phyloP scores from a whole-genome alignment of 1,284 basidiomycete species.

The Tylopilus orsonianus region DNA sequence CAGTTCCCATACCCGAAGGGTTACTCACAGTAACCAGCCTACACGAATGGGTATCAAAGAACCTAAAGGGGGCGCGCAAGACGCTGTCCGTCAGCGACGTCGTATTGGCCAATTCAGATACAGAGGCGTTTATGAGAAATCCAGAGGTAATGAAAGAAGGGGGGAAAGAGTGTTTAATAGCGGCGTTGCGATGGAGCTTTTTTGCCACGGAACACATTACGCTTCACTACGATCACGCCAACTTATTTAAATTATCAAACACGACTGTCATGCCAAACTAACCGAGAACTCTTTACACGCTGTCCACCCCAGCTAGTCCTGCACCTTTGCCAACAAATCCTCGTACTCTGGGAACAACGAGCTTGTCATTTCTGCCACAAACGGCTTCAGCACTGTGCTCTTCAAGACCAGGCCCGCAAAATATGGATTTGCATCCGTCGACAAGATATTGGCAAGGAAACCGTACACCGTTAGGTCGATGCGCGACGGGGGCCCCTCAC shows the following conservation, averaged over 20 bases:
- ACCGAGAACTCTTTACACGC: neutral
- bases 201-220: no score
- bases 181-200: constrained; percentile 18
- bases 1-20: constrained; percentile 6
- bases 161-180: neutral
- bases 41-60: neutral
- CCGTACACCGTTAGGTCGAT: constrained; percentile 34
- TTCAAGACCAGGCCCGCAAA: constrained; percentile 26
- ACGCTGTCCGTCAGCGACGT: constrained; percentile 6
- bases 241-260: no score
- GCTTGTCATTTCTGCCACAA: constrained; percentile 28
- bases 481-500: constrained; percentile 26
- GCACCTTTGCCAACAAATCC: constrained; percentile 15
- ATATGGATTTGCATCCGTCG: constrained; percentile 28
- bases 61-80: neutral
- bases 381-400: constrained; percentile 21
- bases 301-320: neutral
- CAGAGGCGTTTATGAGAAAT: neutral
- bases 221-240: no score
- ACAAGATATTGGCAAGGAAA: constrained; percentile 32
- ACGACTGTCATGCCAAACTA: neutral
- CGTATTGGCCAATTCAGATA: constrained; percentile 2
- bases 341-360: constrained; percentile 32
- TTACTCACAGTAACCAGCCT: constrained; percentile 10
- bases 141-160: neutral